phyloP scores from a whole-genome alignment of 768 basidiomycete species.

The Epithele typhae region DNA sequence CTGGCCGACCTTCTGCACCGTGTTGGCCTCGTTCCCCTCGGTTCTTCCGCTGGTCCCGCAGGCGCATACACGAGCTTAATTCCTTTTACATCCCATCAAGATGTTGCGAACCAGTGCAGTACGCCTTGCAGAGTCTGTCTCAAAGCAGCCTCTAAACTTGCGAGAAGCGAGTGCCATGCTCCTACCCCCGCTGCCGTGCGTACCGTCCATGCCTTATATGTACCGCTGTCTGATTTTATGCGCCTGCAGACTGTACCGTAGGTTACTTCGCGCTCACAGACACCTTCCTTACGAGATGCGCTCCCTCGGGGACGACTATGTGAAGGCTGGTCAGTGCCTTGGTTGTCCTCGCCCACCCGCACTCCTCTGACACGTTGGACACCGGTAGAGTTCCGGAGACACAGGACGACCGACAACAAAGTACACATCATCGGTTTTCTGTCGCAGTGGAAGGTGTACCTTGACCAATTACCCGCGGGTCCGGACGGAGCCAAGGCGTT shows the following conservation, averaged over 20 bases:
- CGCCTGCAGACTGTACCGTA: slow-evolving; percentile 64
- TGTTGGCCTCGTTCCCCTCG: no score
- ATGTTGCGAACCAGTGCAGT: slow-evolving; percentile 36
- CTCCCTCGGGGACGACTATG: slow-evolving; percentile 78
- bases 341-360: not conserved
- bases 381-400: slow-evolving; percentile 79
- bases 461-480: slow-evolving; percentile 62
- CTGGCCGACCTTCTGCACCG: no score
- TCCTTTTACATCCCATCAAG: no score
- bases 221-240: not conserved
- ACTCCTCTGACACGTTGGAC: not conserved
- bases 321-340: slow-evolving; percentile 62
- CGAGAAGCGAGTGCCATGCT: slow-evolving; percentile 62
- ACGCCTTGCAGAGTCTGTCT: slow-evolving; percentile 53
- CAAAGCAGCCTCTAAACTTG: slow-evolving; percentile 54
- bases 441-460: slow-evolving; percentile 91
- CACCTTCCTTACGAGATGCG: slow-evolving; percentile 74
- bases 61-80: no score
- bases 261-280: slow-evolving; percentile 76
- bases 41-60: no score
- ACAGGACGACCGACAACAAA: slow-evolving; percentile 76
- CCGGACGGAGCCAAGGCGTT: slow-evolving; percentile 41
- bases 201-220: slow-evolving; percentile 5
- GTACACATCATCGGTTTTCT: slow-evolving; percentile 92
- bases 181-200: slow-evolving; percentile 82